Evolutionary conservation across 1,139 yeast species (phyloP).

Genomic region (Kazachstania sp.): DNA sequence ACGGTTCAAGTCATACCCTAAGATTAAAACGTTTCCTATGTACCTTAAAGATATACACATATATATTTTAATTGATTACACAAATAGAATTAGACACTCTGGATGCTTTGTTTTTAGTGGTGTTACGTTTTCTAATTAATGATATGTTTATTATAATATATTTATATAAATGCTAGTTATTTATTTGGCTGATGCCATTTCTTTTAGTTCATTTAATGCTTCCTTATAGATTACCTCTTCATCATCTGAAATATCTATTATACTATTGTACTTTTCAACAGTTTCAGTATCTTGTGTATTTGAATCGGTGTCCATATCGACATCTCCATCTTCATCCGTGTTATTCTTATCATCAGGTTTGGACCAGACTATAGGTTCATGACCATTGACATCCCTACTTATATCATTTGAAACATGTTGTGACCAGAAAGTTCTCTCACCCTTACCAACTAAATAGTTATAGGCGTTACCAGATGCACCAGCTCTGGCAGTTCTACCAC

Average conservation of each 20-base stretch:
- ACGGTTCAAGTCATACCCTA: too few species aligned
- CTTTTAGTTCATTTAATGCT: conserved; percentile 38
- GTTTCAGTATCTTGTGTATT: not conserved
- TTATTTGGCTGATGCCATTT: conserved; percentile 29
- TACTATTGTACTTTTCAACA: not conserved
- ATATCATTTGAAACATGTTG: conserved; percentile 40
- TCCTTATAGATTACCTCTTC: conserved; percentile 37
- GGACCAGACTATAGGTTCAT: conserved; percentile 10
- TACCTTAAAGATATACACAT: too few species aligned
- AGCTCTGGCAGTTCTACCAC: conserved; percentile 96
- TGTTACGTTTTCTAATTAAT: too few species aligned
- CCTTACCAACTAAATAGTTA: conserved; percentile 62
- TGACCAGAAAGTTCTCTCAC: conserved; percentile 62
- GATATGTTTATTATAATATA: too few species aligned
- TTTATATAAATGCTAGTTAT: too few species aligned
- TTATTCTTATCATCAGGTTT: not conserved
- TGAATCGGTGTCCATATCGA: not conserved
- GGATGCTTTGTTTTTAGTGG: too few species aligned
- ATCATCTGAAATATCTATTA: conserved; percentile 16
- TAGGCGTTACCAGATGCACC: conserved; percentile 66
- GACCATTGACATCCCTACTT: conserved; percentile 27
- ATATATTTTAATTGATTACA: too few species aligned
- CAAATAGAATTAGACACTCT: too few species aligned
- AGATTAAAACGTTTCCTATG: too few species aligned
- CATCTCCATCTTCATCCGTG: not conserved